phyloP scores from a whole-genome alignment of 257 asterid genomes.

The Solanum clarkiae region DNA sequence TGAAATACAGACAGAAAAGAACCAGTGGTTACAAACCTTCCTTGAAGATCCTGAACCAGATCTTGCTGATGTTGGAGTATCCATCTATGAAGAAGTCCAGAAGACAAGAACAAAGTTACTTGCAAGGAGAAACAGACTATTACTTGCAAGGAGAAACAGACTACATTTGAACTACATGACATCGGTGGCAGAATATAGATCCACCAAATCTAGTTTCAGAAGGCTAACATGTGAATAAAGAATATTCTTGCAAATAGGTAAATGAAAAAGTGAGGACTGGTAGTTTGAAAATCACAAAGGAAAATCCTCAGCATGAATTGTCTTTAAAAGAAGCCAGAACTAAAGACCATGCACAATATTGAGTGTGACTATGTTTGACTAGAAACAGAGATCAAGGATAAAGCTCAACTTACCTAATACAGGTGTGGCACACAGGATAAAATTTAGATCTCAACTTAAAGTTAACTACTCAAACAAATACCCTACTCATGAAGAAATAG shows the following conservation, averaged over 20 bases:
- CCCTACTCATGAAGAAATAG: not conserved
- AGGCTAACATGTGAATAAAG: not conserved
- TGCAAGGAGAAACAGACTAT: not conserved
- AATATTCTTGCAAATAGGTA: not conserved
- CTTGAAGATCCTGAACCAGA: conserved; percentile 82
- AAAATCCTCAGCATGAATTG: not conserved
- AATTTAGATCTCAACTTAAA: not conserved
- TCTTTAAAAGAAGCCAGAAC: not conserved
- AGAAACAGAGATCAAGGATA: not conserved
- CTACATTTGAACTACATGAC: not conserved
- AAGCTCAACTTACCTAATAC: not conserved
- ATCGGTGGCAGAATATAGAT: not conserved
- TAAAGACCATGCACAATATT: not conserved
- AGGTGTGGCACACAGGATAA: not conserved
- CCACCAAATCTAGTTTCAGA: not conserved
- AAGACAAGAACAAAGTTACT: conserved; percentile 10
- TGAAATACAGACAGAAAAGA: not conserved
- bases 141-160: not conserved
- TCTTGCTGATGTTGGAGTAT: conserved; percentile 56
- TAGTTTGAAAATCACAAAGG: not conserved
- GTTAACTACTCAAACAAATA: not conserved
- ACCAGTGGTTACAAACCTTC: conserved; percentile 42
- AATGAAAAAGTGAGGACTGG: not conserved
- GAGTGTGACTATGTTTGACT: not conserved
- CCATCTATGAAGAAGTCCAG: conserved; percentile 29